Evolutionary conservation across 495 filamentous ascomycete species (phyloP), one percentile per base, ranked within the genome.

Genomic region (Aspergillus egyptiacus): DNA sequence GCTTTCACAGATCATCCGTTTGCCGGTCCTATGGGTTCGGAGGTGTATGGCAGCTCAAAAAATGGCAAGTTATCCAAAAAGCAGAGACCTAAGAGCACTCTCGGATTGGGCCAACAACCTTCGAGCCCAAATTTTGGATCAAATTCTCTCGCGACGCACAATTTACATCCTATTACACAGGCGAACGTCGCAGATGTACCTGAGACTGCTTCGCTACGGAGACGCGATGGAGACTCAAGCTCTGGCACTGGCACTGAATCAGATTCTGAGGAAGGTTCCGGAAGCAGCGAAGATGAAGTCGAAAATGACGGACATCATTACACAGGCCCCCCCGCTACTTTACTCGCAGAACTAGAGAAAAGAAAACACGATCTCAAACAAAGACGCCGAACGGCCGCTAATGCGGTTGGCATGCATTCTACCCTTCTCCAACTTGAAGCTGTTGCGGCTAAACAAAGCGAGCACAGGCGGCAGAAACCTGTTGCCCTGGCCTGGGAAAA

Each of bases 1-100:
- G 93, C 93, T 40, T 97, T 96, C 58, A 96, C 89, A 0, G 90
- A 97, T 60, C 93, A 98, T 64, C 84, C 86, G 8, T 87, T 86
- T 50, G 86, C 83, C 23, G 91, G 90, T 11, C 79, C 80, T 27
- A 60, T 84, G 13, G 84, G 85, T 39, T 60, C 75, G 1, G 79
- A 87, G 55, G 77, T 87, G 0, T 86, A 87, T 55, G 77, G 77
- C 1, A 60, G 64, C 39, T 55, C 66, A 4, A 66, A 68, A 22
- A 57, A 53, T 44, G 69, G 61, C 41, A 53, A 57, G 2, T 48
- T 56, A 4, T 56, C 53, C 11, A 65, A 57, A 39, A 54, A 59
- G 13, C 58, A 48, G 14, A 28, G 51, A 10, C 60, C 59, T 15
- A 57, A 59, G 25, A 54, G 54, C 32, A 51, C 53, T 1, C 55